Conservation (phyloP, 148 eudicot species). For the Fallopia convolvulus region DNA sequence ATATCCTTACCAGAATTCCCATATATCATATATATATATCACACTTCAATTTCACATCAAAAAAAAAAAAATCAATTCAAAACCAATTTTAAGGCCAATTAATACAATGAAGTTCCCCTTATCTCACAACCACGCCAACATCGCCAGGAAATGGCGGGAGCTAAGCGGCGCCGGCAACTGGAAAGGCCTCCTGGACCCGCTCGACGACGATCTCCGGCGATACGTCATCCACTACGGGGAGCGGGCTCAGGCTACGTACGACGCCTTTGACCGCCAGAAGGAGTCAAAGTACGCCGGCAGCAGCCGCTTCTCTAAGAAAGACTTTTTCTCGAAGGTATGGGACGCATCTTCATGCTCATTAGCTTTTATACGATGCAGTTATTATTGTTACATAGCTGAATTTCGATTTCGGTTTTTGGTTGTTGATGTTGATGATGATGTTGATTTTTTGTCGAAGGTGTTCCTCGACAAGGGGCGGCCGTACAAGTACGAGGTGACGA, state of each 20-base stretch:
- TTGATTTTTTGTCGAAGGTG: constrained; percentile 17
- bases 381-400: no score
- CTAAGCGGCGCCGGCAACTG: constrained; percentile 59
- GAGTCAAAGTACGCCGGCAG: constrained; percentile 36
- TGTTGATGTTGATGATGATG: neutral
- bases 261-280: constrained; percentile 45
- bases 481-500: constrained; percentile 54
- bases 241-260: constrained; percentile 69
- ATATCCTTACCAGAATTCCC: neutral
- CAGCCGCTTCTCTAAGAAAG: constrained; percentile 17
- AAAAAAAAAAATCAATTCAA: neutral
- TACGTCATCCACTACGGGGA: constrained; percentile 75
- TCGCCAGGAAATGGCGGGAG: constrained; percentile 56
- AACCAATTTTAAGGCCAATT: neutral
- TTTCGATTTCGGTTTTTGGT: no score
- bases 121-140: constrained; percentile 10
- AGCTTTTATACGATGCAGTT: no score
- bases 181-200: constrained; percentile 55
- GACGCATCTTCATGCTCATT: no score
- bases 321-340: constrained; percentile 16
- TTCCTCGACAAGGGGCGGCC: constrained; percentile 32
- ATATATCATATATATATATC: no score
- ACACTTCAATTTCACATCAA: neutral
- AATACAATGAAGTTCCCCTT: neutral
- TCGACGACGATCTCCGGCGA: constrained; percentile 55